Base-by-base conservation (phyloP, 305 asterid species). In the Salvia sclarea region DNA sequence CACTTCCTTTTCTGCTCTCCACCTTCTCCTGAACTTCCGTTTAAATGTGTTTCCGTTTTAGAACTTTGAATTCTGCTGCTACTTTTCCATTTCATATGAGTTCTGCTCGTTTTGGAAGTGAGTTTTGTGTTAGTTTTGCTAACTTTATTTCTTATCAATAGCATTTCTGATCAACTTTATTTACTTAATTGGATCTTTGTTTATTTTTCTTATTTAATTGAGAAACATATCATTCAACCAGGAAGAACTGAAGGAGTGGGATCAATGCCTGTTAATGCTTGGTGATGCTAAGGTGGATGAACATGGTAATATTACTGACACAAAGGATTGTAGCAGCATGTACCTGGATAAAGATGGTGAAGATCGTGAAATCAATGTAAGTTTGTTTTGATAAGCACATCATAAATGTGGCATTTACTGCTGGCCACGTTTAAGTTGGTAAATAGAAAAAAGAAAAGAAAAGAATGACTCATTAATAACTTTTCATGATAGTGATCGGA, bases 221-320 rank as follows among this genome's bases (percentile, higher is more conserved):
- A 37, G 22, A 72, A 9, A 30, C 4, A 16, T 67, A 54, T 53
- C 11, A 14, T 65, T n/a, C 69, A 17, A 69, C 73, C 80, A 95
- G 99, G 99, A 92, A 84, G 97, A 95, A 69, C 71, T 95, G 59
- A 90, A 90, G 82, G 98, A 95, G 85, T 95, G 99, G 99, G 97
- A 92, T 81, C 98, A 95, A 68, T 95, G 99, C 66, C 84, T 89
- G 65, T 79, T 79, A 63, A 92, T 92, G 97, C 95, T 95, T 59
- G 99, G 98, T 72, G 97, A 92, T 82, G 96, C 96, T 31, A 88
- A 85, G 68, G 96, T 95, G 60, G 98, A 95, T 75, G 98, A 95
- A 78, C 82, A 88, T 77, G 99, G 99, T 52, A 92, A 90, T 80
- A 79, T 89, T 78, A 84, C 91, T 0, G 96, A 86, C 69, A 74